These are phyloP conservation scores for Apiotrichum domesticum DNA, from an alignment of 1,284 basidiomycete species.

Conservation along the genomic window DNA sequence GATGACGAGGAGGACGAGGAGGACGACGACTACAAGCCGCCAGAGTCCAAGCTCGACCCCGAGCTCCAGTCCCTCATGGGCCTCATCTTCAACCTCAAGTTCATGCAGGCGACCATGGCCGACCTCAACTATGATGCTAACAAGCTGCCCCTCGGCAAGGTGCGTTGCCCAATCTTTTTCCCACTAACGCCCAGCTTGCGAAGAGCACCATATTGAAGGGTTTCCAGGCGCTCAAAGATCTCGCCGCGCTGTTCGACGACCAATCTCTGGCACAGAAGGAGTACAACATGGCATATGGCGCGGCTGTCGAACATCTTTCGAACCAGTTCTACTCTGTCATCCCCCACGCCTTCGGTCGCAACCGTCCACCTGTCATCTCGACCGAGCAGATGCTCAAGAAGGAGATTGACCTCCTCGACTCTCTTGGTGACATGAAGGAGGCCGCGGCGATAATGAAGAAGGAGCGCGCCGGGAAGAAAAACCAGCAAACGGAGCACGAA, in stretches of 20 bases:
- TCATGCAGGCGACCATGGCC: constrained; percentile 55
- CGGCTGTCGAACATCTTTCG: constrained; percentile 51
- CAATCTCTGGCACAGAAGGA: constrained; percentile 47
- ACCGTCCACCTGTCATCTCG: constrained; percentile 52
- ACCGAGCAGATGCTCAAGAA: constrained; percentile 49
- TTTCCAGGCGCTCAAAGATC: constrained; percentile 46
- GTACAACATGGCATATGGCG: constrained; percentile 20
- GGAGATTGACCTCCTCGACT: constrained; percentile 62
- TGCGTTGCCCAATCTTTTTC: not conserved
- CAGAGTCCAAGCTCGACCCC: constrained; percentile 11
- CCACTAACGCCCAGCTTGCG: constrained; percentile 13
- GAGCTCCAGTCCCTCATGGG: constrained; percentile 50
- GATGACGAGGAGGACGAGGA: constrained; percentile 9
- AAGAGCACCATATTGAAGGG: constrained; percentile 28
- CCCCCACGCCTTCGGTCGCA: constrained; percentile 58
- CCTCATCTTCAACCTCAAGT: constrained; percentile 52
- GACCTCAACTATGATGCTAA: constrained; percentile 66
- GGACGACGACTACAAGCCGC: constrained; percentile 8
- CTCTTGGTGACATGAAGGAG: constrained; percentile 56
- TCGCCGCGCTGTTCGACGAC: constrained; percentile 52
- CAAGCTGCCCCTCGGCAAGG: constrained; percentile 57
- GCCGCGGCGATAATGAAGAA: constrained; percentile 56
- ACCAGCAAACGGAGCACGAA: constrained; percentile 50
- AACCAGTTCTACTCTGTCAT: constrained; percentile 53
- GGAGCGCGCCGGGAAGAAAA: constrained; percentile 37